phyloP scores from a whole-genome alignment of 2,329 filamentous ascomycete genomes.

The Pseudogymnoascus sp. region DNA sequence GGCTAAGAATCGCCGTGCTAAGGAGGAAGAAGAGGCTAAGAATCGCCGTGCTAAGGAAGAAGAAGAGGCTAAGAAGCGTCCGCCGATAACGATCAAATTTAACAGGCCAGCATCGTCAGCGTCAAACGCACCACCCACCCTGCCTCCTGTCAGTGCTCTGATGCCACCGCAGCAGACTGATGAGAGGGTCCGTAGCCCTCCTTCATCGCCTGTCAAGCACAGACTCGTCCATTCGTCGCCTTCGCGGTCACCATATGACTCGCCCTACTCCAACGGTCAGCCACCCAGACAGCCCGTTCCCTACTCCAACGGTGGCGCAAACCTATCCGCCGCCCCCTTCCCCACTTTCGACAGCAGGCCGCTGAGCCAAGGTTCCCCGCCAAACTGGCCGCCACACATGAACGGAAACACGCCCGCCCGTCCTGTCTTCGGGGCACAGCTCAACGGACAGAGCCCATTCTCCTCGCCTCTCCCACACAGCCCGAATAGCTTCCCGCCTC shows the following conservation, averaged over 20 bases:
- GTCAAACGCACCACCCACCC: slow-evolving; percentile 28
- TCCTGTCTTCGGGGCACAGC: slow-evolving; percentile 12
- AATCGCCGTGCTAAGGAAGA: slow-evolving; percentile 37
- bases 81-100: slow-evolving; percentile 49
- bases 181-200: not conserved
- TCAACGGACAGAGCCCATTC: slow-evolving; percentile 24
- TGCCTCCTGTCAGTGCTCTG: not conserved
- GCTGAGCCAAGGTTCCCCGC: not conserved
- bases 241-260: not conserved
- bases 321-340: not conserved
- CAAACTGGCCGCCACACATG: not conserved
- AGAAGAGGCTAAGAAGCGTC: slow-evolving; percentile 52
- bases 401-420: slow-evolving; percentile 12
- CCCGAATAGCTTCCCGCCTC: slow-evolving; percentile 28
- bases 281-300: slow-evolving; percentile 7
- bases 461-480: slow-evolving; percentile 28
- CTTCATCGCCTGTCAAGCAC: not conserved
- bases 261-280: slow-evolving; percentile 17
- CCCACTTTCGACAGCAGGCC: not conserved
- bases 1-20: slow-evolving; percentile 57
- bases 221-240: slow-evolving; percentile 4
- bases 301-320: not conserved
- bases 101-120: slow-evolving; percentile 42
- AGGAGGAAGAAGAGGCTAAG: slow-evolving; percentile 54
- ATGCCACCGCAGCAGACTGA: not conserved